Conservation (phyloP, 2,329 filamentous ascomycete species). For the Colletotrichum sp. region DNA sequence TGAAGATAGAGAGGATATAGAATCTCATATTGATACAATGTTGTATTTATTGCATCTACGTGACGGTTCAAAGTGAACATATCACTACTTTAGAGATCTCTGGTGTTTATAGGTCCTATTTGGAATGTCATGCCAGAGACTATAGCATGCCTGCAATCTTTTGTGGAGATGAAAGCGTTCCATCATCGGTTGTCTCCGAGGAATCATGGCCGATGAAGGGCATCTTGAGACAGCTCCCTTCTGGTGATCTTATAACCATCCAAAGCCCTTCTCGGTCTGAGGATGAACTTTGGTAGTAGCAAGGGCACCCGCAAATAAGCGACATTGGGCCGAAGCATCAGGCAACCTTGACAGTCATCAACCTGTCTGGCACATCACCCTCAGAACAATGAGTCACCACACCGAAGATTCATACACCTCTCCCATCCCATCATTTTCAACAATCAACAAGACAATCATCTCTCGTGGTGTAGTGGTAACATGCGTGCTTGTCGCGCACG, state of each 20-base stretch:
- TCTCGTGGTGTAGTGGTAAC: neutral
- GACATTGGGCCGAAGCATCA: neutral
- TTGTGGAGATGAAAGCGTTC: neutral
- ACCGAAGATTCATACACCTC: neutral
- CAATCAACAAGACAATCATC: neutral
- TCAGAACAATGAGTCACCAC: neutral
- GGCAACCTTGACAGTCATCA: neutral
- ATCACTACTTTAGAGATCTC: neutral
- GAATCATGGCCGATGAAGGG: neutral
- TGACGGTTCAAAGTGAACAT: neutral
- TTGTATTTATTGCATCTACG: neutral
- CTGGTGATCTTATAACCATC: neutral
- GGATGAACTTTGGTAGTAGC: neutral
- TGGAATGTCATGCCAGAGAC: neutral
- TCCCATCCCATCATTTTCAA: neutral
- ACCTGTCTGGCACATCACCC: neutral
- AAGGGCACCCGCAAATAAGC: neutral
- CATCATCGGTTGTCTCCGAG: neutral
- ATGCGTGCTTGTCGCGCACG: neutral
- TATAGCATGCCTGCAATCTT: neutral
- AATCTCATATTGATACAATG: neutral
- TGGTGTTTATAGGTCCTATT: neutral
- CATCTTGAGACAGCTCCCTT: neutral
- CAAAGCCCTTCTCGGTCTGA: neutral
- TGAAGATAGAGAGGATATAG: neutral